Evolutionary conservation across 2,329 filamentous ascomycete species (phyloP), one percentile per base, ranked within the genome.

Genomic region (Aspergillus nomiae): DNA sequence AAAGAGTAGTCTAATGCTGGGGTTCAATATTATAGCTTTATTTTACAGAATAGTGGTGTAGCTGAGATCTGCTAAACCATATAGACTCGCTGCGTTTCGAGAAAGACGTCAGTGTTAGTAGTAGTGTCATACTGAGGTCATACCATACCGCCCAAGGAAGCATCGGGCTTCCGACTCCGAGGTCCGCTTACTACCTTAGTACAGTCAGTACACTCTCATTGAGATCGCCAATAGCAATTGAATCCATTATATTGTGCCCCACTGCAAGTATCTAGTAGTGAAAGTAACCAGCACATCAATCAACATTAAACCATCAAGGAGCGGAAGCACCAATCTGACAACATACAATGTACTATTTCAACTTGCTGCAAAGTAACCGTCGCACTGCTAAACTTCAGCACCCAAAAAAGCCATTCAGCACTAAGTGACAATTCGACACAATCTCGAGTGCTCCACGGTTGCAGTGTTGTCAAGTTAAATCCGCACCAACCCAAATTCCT

Each of bases 401-500:
- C 89, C 89, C 84, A 97, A 87, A 76, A 92, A 63, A 97, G 78
- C 94, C 94, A 97, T 72, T 84, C 84, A 58, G 88, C 81, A 80
- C 92, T 96, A 57, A 90, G 88, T 59, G 89, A 85, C 66, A 91
- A 87, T 54, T 79, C 80, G 55, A 77, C 76, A 45, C 84, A 83
- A 53, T 83, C 81, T 19, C 87, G 54, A 24, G 62, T 43, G 53
- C 64, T 85, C 90, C 92, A 97, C 70, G 87, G 86, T 69, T 93
- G 89, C 50, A 97, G 84, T 28, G 91, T 94, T 56, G 88, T 89
- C 69, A 94, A 85, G 74, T 92, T 91, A 74, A 97, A 97, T 60
- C 94, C 94, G 67, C 96, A 94, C 94, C 94, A 97, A 76, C 93
- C 91, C 58, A 97, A 86, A 72, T 92, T 94, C 77, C 90, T 92